Conservation (phyloP, 139 green algal species). For the Micractinium sp. region DNA sequence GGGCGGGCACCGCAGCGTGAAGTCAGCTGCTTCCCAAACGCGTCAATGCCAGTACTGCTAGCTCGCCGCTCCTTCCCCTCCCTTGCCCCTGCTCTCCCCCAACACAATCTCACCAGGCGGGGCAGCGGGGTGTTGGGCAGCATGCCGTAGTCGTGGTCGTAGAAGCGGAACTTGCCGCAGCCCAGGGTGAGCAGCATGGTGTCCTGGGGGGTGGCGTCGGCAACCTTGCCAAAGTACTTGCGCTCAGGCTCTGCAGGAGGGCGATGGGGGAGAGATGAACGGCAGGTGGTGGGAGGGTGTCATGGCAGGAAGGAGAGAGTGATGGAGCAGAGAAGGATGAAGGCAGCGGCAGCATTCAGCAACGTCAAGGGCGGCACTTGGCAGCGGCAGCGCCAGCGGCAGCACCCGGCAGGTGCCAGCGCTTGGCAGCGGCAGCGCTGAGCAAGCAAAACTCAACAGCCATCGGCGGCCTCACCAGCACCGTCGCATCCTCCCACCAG, state of each 20-base stretch:
- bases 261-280: not conserved
- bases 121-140: slow-evolving; percentile 26
- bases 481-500: slow-evolving; percentile 46
- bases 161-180: slow-evolving; percentile 82
- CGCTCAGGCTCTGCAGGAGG: slow-evolving; percentile 25
- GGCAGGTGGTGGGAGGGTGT: not conserved
- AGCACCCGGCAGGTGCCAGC: not conserved
- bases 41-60: too few species aligned
- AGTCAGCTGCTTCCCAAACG: too few species aligned
- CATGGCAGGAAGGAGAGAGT: not conserved
- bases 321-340: not conserved
- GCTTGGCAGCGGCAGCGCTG: not conserved
- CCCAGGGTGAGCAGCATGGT: slow-evolving; percentile 73
- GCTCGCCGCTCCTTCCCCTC: too few species aligned
- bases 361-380: not conserved
- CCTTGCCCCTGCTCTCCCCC: too few species aligned
- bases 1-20: too few species aligned
- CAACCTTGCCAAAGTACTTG: slow-evolving; percentile 37
- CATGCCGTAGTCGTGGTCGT: slow-evolving; percentile 56
- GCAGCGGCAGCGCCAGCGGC: too few species aligned
- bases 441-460: not conserved
- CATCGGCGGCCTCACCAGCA: not conserved
- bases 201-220: slow-evolving; percentile 42
- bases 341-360: not conserved
- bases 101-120: slow-evolving; percentile 56